Base-by-base conservation (phyloP, 139 green algal genomes). In the Chlamydomonas sp. region DNA sequence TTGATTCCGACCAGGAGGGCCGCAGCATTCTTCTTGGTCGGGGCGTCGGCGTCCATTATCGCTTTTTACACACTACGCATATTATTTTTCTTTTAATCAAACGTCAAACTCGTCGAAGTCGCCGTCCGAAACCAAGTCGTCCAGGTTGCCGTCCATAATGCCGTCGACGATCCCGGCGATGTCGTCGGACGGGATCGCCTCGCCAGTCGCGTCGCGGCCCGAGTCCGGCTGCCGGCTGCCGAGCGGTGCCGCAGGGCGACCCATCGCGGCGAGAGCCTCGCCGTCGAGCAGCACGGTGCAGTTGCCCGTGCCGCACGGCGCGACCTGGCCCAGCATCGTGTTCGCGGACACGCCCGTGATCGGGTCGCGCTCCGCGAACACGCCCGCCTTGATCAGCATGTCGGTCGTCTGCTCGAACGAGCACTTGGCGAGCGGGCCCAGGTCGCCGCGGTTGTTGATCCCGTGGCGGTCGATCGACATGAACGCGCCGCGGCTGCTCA, bases 371-470 rank as follows among this genome's bases (percentile, higher is more conserved):
- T 96, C 91, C 2, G 77, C 79, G 78, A 87, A 96, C 13, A 80
- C 78, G 2, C 89, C 81, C 0, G 91, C 91, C 28, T 89, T 80
- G 73, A 92, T 83, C 13, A 97, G 76, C 39, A 95, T 95, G 67
- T 96, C 87, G 13, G 88, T 84, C 1, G 86, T 96, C 85, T 96
- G 88, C 78, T 97, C 91, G 67, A 97, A 97, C 29, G 81, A 90
- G 66, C 82, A 90, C 60, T 91, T 88, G 73, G 90, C 87, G 50
- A 97, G 77, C 30, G 74, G 91, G 39, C 73, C 91, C 72, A 48
- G 75, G 34, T 95, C 91, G 10, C 76, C 80, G 34, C 90, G 80
- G 60, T 68, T 68, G 83, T 96, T 96, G 80, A 97, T 96, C 63
- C 91, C 91, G 74, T 96, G 90, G 5, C 91, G 80, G 0, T 87